A percentile compares a stretch with the other conserved stretches of the same genome.
These are phyloP conservation scores for Metroxylon sagu DNA, from an alignment of 176 grass and related monocot genomes.

Conservation along the genomic window DNA sequence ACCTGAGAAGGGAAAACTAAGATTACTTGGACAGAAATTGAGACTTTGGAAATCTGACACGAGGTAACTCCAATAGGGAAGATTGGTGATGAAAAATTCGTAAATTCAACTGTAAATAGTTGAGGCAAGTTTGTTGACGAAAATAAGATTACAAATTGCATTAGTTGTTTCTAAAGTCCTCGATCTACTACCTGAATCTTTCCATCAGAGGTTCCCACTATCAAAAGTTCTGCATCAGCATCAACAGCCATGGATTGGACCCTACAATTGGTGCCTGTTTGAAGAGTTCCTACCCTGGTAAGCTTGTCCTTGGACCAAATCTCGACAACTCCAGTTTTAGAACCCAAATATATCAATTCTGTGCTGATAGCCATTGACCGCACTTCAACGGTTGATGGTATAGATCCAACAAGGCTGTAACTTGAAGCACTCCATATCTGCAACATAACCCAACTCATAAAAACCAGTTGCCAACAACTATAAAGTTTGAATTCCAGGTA, in stretches of 20 bases:
- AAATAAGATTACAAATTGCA: not conserved
- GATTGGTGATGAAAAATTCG: no score
- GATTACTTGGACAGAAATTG: no score
- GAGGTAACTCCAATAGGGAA: no score
- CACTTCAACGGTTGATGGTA: slow-evolving; percentile 41
- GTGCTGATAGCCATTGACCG: slow-evolving; percentile 37
- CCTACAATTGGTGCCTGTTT: slow-evolving; percentile 34
- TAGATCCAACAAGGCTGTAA: slow-evolving; percentile 45
- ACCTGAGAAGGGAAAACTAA: no score
- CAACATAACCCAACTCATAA: not conserved
- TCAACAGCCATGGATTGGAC: slow-evolving; percentile 69
- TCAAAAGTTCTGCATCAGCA: slow-evolving; percentile 44
- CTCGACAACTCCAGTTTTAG: slow-evolving; percentile 43
- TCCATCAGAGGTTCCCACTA: slow-evolving; percentile 51
- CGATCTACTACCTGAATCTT: slow-evolving; percentile 33
- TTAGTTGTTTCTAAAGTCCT: not conserved
- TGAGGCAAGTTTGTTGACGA: no score
- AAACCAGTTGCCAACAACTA: not conserved
- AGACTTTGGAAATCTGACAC: no score
- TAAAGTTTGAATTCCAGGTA: not conserved
- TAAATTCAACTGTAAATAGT: not conserved
- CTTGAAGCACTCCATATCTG: slow-evolving; percentile 52
- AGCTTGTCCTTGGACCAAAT: slow-evolving; percentile 74
- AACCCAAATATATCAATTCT: slow-evolving; percentile 46
- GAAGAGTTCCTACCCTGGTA: slow-evolving; percentile 43